phyloP scores from a whole-genome alignment of 2,329 filamentous ascomycete species.

The Pyrenochaeta sp. region DNA sequence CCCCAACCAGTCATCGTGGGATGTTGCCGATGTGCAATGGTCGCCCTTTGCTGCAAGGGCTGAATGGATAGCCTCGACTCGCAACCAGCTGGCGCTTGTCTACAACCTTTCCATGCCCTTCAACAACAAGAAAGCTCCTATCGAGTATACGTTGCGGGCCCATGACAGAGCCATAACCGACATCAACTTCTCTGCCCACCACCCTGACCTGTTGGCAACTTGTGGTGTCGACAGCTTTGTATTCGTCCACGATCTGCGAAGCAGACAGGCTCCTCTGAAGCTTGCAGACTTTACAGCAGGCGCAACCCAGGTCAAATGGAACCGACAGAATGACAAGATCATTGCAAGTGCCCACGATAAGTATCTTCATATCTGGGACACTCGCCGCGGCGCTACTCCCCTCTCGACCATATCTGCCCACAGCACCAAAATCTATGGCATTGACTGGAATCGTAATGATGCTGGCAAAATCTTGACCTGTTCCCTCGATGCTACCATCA shows the following conservation, averaged over 20 bases:
- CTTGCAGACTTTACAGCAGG: conserved; percentile 95
- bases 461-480: conserved; percentile 81
- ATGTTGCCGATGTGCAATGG: conserved; percentile 96
- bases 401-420: conserved; percentile 87
- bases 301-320: conserved; percentile 95
- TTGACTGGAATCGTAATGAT: conserved; percentile 89
- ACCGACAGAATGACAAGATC: conserved; percentile 84
- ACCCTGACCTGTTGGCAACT: conserved; percentile 87
- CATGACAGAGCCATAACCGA: conserved; percentile 92
- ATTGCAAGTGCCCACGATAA: conserved; percentile 91
- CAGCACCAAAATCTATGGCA: conserved; percentile 90
- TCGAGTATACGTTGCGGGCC: conserved; percentile 87
- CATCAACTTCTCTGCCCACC: conserved; percentile 93
- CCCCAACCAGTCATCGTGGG: conserved; percentile 88
- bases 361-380: conserved; percentile 89
- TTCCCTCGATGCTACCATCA: conserved; percentile 90
- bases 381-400: conserved; percentile 78
- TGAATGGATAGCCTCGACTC: conserved; percentile 93
- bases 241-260: conserved; percentile 88
- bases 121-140: conserved; percentile 71
- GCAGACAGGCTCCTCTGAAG: conserved; percentile 41
- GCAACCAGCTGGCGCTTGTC: conserved; percentile 91
- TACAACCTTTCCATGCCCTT: conserved; percentile 80
- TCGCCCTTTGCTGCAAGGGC: conserved; percentile 89
- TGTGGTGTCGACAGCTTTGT: conserved; percentile 94